Evolutionary conservation across 345 rosid species (phyloP).

Genomic region (Salix caprea): DNA sequence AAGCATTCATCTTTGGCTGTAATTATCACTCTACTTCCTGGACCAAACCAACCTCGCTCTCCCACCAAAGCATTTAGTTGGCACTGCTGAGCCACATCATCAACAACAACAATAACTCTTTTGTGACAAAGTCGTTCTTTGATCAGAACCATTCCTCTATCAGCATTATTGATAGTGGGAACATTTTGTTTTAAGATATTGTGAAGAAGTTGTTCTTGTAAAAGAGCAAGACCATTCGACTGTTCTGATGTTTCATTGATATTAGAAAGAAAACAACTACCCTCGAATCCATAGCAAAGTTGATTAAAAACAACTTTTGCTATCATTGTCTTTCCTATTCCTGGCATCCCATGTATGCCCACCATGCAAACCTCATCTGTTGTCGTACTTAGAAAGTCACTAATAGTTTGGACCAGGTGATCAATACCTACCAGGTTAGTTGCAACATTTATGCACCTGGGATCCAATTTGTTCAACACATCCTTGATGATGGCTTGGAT

Average conservation of each 20-base stretch:
- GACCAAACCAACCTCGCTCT: too few species aligned
- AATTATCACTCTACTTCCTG: too few species aligned
- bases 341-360: background rate
- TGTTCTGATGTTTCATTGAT: background rate
- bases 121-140: too few species aligned
- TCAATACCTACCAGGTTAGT: background rate
- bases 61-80: too few species aligned
- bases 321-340: background rate
- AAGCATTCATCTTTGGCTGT: too few species aligned
- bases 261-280: background rate
- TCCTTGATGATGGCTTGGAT: constrained; percentile 23
- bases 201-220: too few species aligned
- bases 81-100: too few species aligned
- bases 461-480: constrained; percentile 24
- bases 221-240: background rate
- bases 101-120: too few species aligned
- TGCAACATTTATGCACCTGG: background rate
- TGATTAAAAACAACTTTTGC: background rate
- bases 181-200: too few species aligned
- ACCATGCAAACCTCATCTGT: background rate
- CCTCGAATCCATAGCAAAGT: background rate
- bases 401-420: background rate
- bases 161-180: too few species aligned
- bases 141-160: too few species aligned
- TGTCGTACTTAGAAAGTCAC: background rate